These are phyloP conservation scores for Corymbia calophylla DNA, from an alignment of 441 rosid genomes.

Conservation along the genomic window DNA sequence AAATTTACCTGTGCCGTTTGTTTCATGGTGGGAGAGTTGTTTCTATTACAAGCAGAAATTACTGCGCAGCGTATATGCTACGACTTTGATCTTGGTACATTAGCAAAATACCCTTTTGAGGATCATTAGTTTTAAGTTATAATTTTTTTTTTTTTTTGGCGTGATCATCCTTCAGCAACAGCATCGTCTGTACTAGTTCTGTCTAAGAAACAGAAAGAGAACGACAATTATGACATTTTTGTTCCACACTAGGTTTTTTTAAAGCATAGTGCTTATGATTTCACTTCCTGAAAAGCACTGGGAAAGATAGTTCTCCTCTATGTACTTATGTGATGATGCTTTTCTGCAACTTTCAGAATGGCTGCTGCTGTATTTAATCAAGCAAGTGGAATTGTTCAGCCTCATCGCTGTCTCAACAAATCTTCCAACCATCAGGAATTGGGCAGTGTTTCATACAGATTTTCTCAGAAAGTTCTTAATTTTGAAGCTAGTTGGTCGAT, in stretches of 20 bases:
- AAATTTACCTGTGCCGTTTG: not conserved
- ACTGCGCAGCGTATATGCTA: not conserved
- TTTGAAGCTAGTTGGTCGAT: not conserved
- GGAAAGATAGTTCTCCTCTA: not conserved
- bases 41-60: not conserved
- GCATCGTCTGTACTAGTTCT: not conserved
- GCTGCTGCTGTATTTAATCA: not conserved
- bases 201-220: not conserved
- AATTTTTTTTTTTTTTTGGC: not conserved
- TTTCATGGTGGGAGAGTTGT: not conserved
- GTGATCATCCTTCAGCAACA: not conserved
- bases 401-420: not conserved
- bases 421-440: not conserved
- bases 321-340: not conserved
- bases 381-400: not conserved
- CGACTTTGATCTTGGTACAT: not conserved
- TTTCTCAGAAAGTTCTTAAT: not conserved
- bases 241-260: not conserved
- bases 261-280: not conserved
- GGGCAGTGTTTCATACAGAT: not conserved
- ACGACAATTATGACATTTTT: not conserved
- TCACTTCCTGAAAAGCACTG: not conserved
- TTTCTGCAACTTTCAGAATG: not conserved
- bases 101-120: not conserved
- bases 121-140: not conserved